Percentiles rank a stretch among this genome's conserved stretches.
Evolutionary conservation across 2,329 filamentous ascomycete species (phyloP).

Genomic region (Curvularia sp.): DNA sequence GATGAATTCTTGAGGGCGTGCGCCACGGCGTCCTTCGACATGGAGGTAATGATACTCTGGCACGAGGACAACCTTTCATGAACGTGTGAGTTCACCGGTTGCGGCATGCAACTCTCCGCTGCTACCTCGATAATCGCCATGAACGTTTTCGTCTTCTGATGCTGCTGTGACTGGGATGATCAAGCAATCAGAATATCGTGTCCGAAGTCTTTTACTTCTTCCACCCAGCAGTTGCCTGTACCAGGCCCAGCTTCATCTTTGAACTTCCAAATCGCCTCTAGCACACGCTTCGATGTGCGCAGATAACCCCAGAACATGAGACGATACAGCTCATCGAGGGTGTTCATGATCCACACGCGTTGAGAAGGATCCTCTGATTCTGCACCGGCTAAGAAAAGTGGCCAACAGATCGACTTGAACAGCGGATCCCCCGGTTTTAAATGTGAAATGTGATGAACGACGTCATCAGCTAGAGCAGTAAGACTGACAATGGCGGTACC

Average conservation of each 20-base stretch:
- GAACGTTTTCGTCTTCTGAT: background rate
- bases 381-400: slow-evolving; percentile 65
- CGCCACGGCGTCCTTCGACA: background rate
- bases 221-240: slow-evolving; percentile 44
- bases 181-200: slow-evolving; percentile 46
- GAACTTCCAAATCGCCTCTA: slow-evolving; percentile 47
- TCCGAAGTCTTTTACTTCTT: slow-evolving; percentile 44
- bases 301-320: slow-evolving; percentile 51
- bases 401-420: slow-evolving; percentile 68
- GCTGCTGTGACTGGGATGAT: slow-evolving; percentile 4
- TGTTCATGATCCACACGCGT: slow-evolving; percentile 61
- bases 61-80: background rate
- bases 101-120: background rate
- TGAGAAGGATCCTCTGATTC: slow-evolving; percentile 59
- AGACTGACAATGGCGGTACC: slow-evolving; percentile 49
- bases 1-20: background rate
- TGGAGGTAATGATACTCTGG: background rate
- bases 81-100: background rate
- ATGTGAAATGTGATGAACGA: slow-evolving; percentile 60
- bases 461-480: slow-evolving; percentile 56
- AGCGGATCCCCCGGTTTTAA: slow-evolving; percentile 60
- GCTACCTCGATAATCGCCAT: background rate
- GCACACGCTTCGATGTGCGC: slow-evolving; percentile 44
- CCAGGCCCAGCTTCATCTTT: slow-evolving; percentile 35
- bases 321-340: slow-evolving; percentile 47